Evolutionary conservation across 768 basidiomycete genomes (phyloP).

Genomic region (Lanmaoa rubissima): DNA sequence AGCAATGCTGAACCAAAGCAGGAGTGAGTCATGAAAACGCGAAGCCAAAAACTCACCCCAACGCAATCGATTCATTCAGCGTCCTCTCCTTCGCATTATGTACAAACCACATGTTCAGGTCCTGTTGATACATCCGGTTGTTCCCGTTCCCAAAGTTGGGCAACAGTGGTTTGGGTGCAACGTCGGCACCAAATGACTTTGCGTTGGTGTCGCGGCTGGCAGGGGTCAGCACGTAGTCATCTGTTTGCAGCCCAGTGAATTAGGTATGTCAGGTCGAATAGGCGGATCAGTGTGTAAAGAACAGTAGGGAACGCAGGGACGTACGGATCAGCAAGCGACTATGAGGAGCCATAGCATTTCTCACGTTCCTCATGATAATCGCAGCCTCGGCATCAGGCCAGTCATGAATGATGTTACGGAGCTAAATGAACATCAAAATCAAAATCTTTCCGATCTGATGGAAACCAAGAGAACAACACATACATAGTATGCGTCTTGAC

Average conservation of each 20-base stretch:
- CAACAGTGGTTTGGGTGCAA: slow-evolving; percentile 45
- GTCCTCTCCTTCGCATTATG: slow-evolving; percentile 45
- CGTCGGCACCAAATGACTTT: slow-evolving; percentile 15
- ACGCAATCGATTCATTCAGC: slow-evolving; percentile 37
- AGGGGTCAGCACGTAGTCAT: slow-evolving; percentile 21
- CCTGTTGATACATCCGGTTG: slow-evolving; percentile 41
- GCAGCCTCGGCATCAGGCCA: slow-evolving; percentile 37
- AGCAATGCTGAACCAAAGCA: neutral
- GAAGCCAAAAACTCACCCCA: slow-evolving; percentile 25
- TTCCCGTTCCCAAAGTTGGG: slow-evolving; percentile 47
- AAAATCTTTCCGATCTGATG: neutral
- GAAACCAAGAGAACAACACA: neutral
- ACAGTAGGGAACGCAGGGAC: neutral
- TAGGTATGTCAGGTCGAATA: neutral
- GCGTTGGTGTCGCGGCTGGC: slow-evolving; percentile 8
- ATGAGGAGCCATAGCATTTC: slow-evolving; percentile 27
- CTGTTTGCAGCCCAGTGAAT: slow-evolving; percentile 1
- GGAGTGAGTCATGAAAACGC: neutral
- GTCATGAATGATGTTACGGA: slow-evolving; percentile 34
- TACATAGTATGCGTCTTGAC: slow-evolving; percentile 27
- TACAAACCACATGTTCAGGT: slow-evolving; percentile 45
- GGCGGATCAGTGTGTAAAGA: neutral
- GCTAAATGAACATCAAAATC: slow-evolving; percentile 6
- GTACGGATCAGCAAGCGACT: slow-evolving; percentile 35
- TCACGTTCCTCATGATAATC: slow-evolving; percentile 31